phyloP scores from a whole-genome alignment of 208 protist genomes.

The Zelonia costaricensis region DNA sequence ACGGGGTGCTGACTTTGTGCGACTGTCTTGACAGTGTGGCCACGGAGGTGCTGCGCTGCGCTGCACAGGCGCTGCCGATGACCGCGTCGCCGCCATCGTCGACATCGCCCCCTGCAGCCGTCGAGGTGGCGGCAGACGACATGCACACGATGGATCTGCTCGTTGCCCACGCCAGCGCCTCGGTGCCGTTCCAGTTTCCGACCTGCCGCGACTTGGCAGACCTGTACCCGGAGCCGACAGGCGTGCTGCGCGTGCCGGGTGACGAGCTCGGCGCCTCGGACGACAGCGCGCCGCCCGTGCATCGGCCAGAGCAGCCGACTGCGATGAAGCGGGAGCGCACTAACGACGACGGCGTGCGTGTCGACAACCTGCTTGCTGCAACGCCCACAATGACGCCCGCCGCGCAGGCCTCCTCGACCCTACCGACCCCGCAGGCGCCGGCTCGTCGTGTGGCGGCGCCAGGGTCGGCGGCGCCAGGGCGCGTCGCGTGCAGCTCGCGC shows the following conservation, averaged over 20 bases:
- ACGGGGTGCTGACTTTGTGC: constrained; percentile 20
- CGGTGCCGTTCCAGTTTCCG: constrained; percentile 28
- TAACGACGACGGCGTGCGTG: constrained; percentile 6
- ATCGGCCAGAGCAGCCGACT: background rate
- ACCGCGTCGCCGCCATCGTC: constrained; percentile 2
- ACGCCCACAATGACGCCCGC: background rate
- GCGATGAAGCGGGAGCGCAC: background rate
- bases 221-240: constrained; percentile 20
- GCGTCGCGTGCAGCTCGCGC: constrained; percentile 40
- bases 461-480: background rate
- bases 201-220: constrained; percentile 8
- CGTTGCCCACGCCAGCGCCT: constrained; percentile 7
- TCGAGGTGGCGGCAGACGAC: background rate
- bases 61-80: constrained; percentile 2
- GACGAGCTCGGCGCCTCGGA: background rate
- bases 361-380: constrained; percentile 16
- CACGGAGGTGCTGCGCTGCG: constrained; percentile 16
- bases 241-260: constrained; percentile 6
- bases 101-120: background rate
- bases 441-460: background rate
- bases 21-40: constrained; percentile 3
- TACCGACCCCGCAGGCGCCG: background rate
- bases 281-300: background rate
- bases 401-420: background rate
- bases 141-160: constrained; percentile 2